Base-by-base conservation (phyloP, 345 rosid species). In the Acer saccharum region DNA sequence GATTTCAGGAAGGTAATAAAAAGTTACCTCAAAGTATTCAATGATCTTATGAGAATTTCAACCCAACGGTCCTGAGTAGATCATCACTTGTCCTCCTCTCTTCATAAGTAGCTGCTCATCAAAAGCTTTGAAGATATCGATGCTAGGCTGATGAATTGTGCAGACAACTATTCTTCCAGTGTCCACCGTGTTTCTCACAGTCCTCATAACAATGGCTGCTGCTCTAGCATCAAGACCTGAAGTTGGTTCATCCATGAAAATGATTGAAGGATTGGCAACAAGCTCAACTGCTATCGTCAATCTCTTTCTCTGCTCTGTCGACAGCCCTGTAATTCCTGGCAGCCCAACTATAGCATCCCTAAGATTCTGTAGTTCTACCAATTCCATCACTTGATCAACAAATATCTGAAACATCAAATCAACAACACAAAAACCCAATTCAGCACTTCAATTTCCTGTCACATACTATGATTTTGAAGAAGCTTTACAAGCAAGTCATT, bases 171-270 rank as follows among this genome's bases (percentile, higher is more conserved):
- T 92, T 79, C 93, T 87, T 70, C 98, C 98, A 4, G 97, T 93
- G 76, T 94, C 98, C 74, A 92, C 97, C 0, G 95, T 94, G 88
- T 94, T 94, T 73, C 98, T 90, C 68, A 92, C 98, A 0, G 98
- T 87, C 76, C 98, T 92, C 98, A 92, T 94, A 35, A 94, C 98
- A 79, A 90, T 94, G 2, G 97, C 97, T 8, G 97, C 97, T 39
- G 97, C 98, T 41, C 91, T 89, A 1, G 98, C 97, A 60, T 94
- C 98, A 55, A 94, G 95, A 1, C 98, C 98, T 3, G 98, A 92
- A 4, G 98, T 94, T 3, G 97, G 98, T 77, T 94, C 98, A 65
- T 94, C 97, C 97, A 94, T 94, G 87, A 94, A 94, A 23, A 23
- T 23, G 25, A 1, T 23, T 23, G 25, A 23, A 23, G 25, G 25